Base-by-base conservation (phyloP, 2,329 filamentous ascomycete species). In the Colletotrichum sublineola region DNA sequence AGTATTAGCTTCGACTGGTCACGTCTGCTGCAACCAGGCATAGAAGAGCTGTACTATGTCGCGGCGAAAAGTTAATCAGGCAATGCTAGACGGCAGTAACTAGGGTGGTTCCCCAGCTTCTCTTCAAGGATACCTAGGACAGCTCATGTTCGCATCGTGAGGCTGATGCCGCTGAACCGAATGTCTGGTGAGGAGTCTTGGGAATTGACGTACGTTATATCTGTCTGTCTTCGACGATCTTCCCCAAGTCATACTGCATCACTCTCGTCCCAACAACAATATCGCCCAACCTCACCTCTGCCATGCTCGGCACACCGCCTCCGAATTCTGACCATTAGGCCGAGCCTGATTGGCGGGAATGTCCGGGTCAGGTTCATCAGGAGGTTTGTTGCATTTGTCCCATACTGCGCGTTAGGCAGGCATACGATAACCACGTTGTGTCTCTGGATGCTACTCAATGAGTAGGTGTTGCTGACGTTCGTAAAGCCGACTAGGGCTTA, bases 321-420 rank as follows among this genome's bases (percentile, higher is more conserved):
- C 78, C 78, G 1, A 80, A 80, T 78, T 2, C 79, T 78, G 9
- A 80, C 78, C 63, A 80, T 75, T 7, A 77, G 31, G 3, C 63
- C 44, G 2, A 73, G 29, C 0, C 42, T 67, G 4, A 74, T 64
- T 0, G 15, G 52, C 0, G 68, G 68, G 36, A 77, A 77, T 0
- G 68, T 75, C 1, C 72, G 67, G 0, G 40, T 64, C 18, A 77
- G 40, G 15, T 77, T 74, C 7, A 56, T 74, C 7, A 38, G 31
- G 0, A 75, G 72, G 3, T 31, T 55, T 0, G 71, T 67, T 0
- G 71, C 71, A 14, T 44, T 56, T 2, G 40, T 73, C 0, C 62
- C 67, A 52, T 71, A 73, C 11, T 61, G 38, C 0, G 33, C 33
- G 3, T 8, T 15, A 2, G 67, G 71, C 4, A 73, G n/a, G 44